Base-by-base conservation (phyloP, 768 basidiomycete genomes). In the Termitomyces sp. region DNA sequence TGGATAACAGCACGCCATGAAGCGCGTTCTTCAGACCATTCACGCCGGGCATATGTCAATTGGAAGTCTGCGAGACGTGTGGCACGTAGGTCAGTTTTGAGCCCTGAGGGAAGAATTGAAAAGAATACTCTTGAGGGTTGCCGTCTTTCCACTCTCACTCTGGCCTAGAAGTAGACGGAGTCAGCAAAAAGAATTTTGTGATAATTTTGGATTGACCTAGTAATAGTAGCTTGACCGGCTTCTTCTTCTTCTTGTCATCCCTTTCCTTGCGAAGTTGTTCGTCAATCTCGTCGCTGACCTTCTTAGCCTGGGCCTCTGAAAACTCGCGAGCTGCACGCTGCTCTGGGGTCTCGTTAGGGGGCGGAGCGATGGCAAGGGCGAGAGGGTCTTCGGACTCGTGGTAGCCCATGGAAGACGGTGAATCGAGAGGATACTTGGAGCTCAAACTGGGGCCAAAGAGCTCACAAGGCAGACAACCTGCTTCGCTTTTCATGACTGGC, bases 131-230 rank as follows among this genome's bases (percentile, higher is more conserved):
- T 92, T 92, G 56, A 92, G 68, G 0, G 89, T 90, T 30, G 89
- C 88, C 0, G 88, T 89, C 71, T 92, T 92, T 35, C 86, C 89
- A 66, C 86, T 88, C 75, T 89, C 88, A 60, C 85, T 87, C 70
- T 88, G 87, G 18, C 82, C 81, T 80, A 58, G 6, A 64, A 48
- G 18, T 53, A 28, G 32, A 16, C 58, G 28, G 13, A 8, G 7
- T 41, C 13, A 26, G 59, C 50, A 32, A 58, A 57, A 18, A 50
- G 35, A 26, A 51, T 47, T 26, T 5, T 58, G 28, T 18, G 40
- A 56, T 58, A 52, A 58, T 35, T 38, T 53, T 41, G 46, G 43
- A 40, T 75, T 63, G 61, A 74, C 89, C 89, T 5, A 93, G 79
- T 48, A 93, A 77, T 58, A 93, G 74, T 35, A 93, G 75, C 68